Evolutionary conservation across 1,139 yeast genomes (phyloP).

Genomic region (Yamadazyma dushanensis): DNA sequence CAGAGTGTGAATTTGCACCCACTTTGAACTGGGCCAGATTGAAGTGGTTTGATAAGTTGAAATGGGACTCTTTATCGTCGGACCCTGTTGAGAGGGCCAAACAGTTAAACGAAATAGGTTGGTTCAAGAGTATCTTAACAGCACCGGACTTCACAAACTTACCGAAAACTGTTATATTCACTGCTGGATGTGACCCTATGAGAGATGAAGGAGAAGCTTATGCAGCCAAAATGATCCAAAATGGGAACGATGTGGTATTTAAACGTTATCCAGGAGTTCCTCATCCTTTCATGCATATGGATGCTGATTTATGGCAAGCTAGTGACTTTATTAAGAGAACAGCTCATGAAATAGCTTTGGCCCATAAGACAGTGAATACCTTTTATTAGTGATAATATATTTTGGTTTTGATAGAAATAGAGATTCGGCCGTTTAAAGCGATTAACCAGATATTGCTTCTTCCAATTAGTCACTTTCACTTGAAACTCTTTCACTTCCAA

Average conservation of each 20-base stretch:
- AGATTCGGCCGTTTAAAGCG: neutral
- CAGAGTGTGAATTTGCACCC: constrained; percentile 42
- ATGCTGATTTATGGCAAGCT: constrained; percentile 38
- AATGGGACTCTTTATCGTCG: constrained; percentile 24
- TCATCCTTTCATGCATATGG: constrained; percentile 52
- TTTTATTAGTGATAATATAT: constrained; percentile 4
- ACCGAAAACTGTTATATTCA: constrained; percentile 46
- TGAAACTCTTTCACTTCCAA: too few species aligned
- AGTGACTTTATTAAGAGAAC: constrained; percentile 19
- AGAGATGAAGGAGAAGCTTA: constrained; percentile 46
- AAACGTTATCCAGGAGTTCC: constrained; percentile 46
- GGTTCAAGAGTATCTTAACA: constrained; percentile 38
- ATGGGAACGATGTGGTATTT: constrained; percentile 38
- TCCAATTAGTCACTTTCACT: too few species aligned
- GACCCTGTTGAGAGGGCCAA: constrained; percentile 40
- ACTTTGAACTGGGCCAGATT: constrained; percentile 26
- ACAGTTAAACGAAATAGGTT: constrained; percentile 38
- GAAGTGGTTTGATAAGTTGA: constrained; percentile 26
- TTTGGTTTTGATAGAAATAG: neutral
- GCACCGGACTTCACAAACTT: constrained; percentile 43
- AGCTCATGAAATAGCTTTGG: constrained; percentile 18
- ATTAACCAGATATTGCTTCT: too few species aligned
- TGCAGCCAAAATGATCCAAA: constrained; percentile 33
- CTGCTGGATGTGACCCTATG: constrained; percentile 48
- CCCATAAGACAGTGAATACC: constrained; percentile 15